These are phyloP conservation scores for Gracilariopsis chorda DNA, from an alignment of 23 red algal species.

Conservation along the genomic window DNA sequence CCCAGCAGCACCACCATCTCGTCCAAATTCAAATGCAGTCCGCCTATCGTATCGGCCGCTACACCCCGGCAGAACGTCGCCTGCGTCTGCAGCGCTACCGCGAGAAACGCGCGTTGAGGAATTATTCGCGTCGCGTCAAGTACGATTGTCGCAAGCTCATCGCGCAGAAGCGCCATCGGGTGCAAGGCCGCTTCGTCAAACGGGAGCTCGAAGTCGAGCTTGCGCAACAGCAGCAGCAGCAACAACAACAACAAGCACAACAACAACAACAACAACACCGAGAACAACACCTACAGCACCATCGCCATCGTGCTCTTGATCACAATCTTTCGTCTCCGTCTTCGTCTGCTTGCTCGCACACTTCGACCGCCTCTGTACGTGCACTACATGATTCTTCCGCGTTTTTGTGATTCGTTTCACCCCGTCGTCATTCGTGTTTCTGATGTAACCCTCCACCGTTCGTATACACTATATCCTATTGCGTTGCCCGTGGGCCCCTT, in stretches of 20 bases:
- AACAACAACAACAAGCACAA: too few relatives aligned
- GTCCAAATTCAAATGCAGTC: conserved; percentile 52
- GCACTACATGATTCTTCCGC: too few relatives aligned
- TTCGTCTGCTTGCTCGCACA: too few relatives aligned
- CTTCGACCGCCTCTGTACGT: too few relatives aligned
- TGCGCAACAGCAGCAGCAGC: not conserved
- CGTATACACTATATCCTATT: too few relatives aligned
- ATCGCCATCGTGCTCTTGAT: too few relatives aligned
- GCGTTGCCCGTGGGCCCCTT: too few relatives aligned
- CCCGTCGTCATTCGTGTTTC: not conserved
- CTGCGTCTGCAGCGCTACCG: conserved; percentile 66
- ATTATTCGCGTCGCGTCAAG: conserved; percentile 63
- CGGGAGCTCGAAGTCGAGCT: conserved; percentile 48
- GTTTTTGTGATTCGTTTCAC: not conserved
- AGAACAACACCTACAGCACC: too few relatives aligned
- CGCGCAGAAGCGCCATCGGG: conserved; percentile 74
- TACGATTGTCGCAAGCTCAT: conserved; percentile 88
- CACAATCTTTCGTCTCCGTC: too few relatives aligned
- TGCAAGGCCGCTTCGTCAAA: conserved; percentile 92
- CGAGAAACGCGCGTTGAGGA: conserved; percentile 70
- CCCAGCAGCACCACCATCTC: not conserved
- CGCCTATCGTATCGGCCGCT: conserved; percentile 69
- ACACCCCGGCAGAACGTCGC: conserved; percentile 65
- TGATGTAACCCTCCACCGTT: too few relatives aligned
- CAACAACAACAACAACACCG: too few relatives aligned